Conservation (phyloP, 306 rosid genomes). For the Begonia fuchsioides region DNA sequence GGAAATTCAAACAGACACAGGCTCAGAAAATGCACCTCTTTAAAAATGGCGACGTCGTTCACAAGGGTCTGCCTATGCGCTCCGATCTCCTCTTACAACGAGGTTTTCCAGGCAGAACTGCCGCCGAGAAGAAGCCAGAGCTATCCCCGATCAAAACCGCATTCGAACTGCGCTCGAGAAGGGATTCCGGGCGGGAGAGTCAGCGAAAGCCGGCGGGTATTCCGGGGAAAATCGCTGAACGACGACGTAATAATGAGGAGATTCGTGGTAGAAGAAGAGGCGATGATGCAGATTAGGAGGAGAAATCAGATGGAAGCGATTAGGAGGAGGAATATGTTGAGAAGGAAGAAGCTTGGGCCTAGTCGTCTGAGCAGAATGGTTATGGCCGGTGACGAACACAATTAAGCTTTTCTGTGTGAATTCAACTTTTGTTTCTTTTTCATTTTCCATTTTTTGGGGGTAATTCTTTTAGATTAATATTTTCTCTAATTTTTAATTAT, state of each 20-base stretch:
- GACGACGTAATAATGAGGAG: constrained; percentile 91
- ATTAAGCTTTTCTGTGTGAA: background rate
- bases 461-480: too few species aligned
- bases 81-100: constrained; percentile 77
- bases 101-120: constrained; percentile 48
- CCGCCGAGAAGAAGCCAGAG: constrained; percentile 88
- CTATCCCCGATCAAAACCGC: constrained; percentile 58
- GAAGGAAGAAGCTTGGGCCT: constrained; percentile 71
- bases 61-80: constrained; percentile 94
- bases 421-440: background rate
- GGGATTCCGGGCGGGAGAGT: constrained; percentile 26
- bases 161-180: constrained; percentile 22
- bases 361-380: constrained; percentile 85
- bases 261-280: constrained; percentile 86
- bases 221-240: constrained; percentile 77
- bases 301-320: constrained; percentile 83
- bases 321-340: constrained; percentile 41
- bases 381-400: constrained; percentile 26
- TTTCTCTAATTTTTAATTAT: too few species aligned
- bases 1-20: constrained; percentile 16
- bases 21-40: constrained; percentile 70
- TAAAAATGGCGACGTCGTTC: constrained; percentile 63
- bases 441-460: too few species aligned
- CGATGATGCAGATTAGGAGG: constrained; percentile 86
- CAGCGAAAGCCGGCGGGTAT: constrained; percentile 63